Percentiles rank a stretch among this genome's conserved stretches.
Evolutionary conservation across 164 flowering plant species (phyloP).

Genomic region (Paratinospora sagittata): DNA sequence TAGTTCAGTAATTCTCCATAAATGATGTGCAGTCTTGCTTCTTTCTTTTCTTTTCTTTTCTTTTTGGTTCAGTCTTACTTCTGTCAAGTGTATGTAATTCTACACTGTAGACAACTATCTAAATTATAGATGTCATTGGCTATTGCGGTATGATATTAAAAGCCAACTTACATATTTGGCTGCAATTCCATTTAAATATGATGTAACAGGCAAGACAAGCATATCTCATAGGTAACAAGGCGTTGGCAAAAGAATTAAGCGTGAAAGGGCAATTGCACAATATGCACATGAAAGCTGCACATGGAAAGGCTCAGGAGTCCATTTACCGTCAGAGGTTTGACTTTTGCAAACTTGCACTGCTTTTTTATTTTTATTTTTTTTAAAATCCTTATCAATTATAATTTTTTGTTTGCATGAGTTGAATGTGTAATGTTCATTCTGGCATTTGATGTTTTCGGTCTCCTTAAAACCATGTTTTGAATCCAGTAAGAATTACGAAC

Average conservation of each 20-base stretch:
- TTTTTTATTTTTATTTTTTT: not conserved
- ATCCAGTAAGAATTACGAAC: no score
- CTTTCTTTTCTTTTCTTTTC: no score
- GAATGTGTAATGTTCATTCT: no score
- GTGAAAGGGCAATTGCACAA: slow-evolving; percentile 81
- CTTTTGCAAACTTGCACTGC: not conserved
- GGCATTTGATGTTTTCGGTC: no score
- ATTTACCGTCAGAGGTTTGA: slow-evolving; percentile 91
- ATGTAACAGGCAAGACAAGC: slow-evolving; percentile 80
- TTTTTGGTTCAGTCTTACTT: not conserved
- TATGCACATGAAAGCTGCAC: slow-evolving; percentile 95
- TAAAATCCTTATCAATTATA: no score
- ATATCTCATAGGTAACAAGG: slow-evolving; percentile 80
- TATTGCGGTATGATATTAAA: not conserved
- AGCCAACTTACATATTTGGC: not conserved
- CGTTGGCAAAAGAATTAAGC: slow-evolving; percentile 89
- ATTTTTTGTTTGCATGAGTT: no score
- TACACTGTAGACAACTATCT: not conserved
- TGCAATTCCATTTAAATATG: not conserved
- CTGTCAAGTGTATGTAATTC: not conserved
- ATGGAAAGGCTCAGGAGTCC: slow-evolving; percentile 89
- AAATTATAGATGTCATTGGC: not conserved
- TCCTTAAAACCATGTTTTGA: no score
- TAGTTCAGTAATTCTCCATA: not conserved
- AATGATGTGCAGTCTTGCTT: not conserved